Evolutionary conservation across 2,329 filamentous ascomycete genomes (phyloP).

Genomic region (Fusarium humuli): DNA sequence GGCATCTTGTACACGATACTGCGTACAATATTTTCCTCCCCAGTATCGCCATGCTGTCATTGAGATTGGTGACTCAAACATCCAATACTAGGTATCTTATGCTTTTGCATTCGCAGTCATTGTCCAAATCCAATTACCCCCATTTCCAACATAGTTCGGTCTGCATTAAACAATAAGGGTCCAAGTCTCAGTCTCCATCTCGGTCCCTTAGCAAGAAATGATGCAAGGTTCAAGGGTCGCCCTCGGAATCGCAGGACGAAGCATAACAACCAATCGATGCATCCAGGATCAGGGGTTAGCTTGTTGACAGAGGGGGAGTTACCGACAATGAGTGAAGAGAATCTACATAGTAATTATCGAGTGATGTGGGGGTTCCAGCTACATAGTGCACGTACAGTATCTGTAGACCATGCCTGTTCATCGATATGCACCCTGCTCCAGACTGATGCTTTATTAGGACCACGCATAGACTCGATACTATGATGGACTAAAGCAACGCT

Average conservation of each 20-base stretch:
- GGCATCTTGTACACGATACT: not conserved
- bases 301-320: conserved; percentile 13
- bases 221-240: conserved; percentile 32
- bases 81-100: not conserved
- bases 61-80: not conserved
- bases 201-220: conserved; percentile 19
- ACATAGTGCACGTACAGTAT: not conserved
- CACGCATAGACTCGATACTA: not conserved
- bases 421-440: conserved; percentile 1
- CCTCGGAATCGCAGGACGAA: conserved; percentile 21
- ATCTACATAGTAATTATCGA: conserved; percentile 12
- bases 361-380: conserved; percentile 27
- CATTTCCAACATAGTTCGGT: conserved; percentile 23
- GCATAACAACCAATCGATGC: conserved; percentile 25
- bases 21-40: not conserved
- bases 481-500: not conserved
- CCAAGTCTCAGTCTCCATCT: conserved; percentile 21
- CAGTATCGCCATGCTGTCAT: not conserved
- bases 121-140: not conserved
- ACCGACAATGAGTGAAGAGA: conserved; percentile 19
- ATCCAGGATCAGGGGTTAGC: conserved; percentile 23
- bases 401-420: not conserved
- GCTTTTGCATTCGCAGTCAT: not conserved
- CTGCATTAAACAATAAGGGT: conserved; percentile 29
- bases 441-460: not conserved